A percentile compares a stretch with the other conserved stretches of the same genome.
Conservation (phyloP, 2,329 filamentous ascomycete genomes). For the Colletotrichum tanaceti region DNA sequence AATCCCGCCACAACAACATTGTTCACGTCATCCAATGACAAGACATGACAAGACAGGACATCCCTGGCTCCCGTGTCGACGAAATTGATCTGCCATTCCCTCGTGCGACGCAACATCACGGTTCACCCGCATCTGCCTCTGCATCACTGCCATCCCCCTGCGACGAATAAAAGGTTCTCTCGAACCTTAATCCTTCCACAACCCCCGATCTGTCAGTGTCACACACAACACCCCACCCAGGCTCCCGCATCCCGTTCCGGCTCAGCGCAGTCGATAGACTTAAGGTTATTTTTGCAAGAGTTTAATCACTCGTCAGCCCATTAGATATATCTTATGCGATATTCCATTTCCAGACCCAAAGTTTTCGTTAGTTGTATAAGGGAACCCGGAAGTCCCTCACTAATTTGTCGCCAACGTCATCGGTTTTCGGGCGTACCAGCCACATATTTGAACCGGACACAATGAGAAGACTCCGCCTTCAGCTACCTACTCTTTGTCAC, state of each 20-base stretch:
- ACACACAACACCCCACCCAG: background rate
- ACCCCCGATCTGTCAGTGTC: background rate
- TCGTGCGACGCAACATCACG: background rate
- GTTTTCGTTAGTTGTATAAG: background rate
- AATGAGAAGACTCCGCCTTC: background rate
- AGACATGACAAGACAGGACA: slow-evolving; percentile 5
- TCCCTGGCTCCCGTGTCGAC: background rate
- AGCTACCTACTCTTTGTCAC: background rate
- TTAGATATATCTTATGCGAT: background rate
- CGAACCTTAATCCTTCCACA: background rate
- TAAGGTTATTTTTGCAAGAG: background rate
- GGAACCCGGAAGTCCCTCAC: background rate
- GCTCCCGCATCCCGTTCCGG: background rate
- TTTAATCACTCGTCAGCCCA: too few species aligned
- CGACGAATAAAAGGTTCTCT: background rate
- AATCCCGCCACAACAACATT: background rate
- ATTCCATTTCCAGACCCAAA: too few species aligned
- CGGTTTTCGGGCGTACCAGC: background rate
- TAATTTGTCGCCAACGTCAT: background rate
- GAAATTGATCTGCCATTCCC: background rate
- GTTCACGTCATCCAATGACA: background rate
- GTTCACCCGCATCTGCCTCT: background rate
- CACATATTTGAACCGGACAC: background rate
- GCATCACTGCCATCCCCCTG: slow-evolving; percentile 5
- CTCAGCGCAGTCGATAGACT: background rate